Conservation (phyloP, 352 stramenopile species). For the Globisporangium heterothallicum region DNA sequence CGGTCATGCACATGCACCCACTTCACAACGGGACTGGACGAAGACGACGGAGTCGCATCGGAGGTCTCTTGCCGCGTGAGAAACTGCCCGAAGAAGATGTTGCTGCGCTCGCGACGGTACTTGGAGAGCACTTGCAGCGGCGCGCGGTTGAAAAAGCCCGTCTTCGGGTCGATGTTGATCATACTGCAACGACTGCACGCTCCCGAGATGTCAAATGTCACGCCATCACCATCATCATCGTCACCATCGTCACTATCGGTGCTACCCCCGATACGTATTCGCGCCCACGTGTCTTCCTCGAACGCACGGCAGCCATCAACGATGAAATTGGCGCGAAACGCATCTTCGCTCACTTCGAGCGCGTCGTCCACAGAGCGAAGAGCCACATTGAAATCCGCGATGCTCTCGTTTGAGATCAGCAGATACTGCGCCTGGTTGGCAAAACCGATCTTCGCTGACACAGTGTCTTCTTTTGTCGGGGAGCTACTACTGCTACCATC, state of each 20-base stretch:
- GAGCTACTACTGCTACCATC: too few species aligned
- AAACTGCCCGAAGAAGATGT: slow-evolving; percentile 85
- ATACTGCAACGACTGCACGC: slow-evolving; percentile 75
- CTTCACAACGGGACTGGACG: slow-evolving; percentile 10
- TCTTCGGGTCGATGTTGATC: slow-evolving; percentile 80
- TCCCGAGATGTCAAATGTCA: slow-evolving; percentile 50
- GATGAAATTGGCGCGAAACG: slow-evolving; percentile 71
- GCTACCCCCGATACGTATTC: slow-evolving; percentile 24
- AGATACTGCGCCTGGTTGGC: slow-evolving; percentile 71
- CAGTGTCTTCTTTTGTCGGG: background rate
- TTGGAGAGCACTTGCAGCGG: slow-evolving; percentile 68
- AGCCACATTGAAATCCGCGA: slow-evolving; percentile 43
- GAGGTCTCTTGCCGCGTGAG: slow-evolving; percentile 20
- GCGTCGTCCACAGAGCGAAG: slow-evolving; percentile 22
- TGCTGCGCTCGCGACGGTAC: slow-evolving; percentile 65
- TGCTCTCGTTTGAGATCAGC: slow-evolving; percentile 52
- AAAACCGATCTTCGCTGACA: slow-evolving; percentile 50
- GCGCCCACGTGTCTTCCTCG: slow-evolving; percentile 68
- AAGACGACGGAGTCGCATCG: too few species aligned
- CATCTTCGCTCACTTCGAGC: slow-evolving; percentile 47
- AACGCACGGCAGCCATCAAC: slow-evolving; percentile 62
- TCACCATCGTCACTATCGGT: background rate
- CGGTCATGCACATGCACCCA: slow-evolving; percentile 36
- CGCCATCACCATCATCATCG: slow-evolving; percentile 1
- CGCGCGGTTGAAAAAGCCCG: slow-evolving; percentile 40